These are phyloP conservation scores for Besnoitia besnoiti DNA, from an alignment of 169 alveolate species.

Conservation along the genomic window DNA sequence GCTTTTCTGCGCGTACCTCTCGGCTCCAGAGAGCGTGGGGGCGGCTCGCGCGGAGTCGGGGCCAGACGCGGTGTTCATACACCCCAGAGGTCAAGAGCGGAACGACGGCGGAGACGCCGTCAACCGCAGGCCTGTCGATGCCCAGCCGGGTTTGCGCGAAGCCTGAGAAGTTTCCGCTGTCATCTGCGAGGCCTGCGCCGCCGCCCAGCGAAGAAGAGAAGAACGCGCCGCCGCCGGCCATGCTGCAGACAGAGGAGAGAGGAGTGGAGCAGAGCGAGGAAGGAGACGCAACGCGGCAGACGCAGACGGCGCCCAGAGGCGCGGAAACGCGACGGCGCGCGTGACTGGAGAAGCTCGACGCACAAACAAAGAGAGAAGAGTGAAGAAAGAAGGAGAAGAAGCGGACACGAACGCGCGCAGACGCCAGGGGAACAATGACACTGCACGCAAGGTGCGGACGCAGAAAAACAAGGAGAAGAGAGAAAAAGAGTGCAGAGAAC, in stretches of 20 bases:
- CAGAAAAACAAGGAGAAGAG: too few species aligned
- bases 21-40: constrained; percentile 4
- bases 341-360: background rate
- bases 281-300: background rate
- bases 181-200: background rate
- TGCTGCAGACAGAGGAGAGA: background rate
- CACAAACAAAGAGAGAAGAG: background rate
- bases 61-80: background rate
- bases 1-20: constrained; percentile 6
- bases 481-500: too few species aligned
- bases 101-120: background rate
- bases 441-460: too few species aligned
- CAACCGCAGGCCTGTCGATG: constrained; percentile 40
- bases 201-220: background rate
- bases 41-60: background rate
- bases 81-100: background rate
- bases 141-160: constrained; percentile 26
- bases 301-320: background rate
- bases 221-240: background rate
- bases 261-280: background rate
- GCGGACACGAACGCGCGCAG: background rate
- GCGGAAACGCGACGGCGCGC: background rate
- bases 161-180: background rate
- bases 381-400: background rate
- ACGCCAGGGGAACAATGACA: too few species aligned